phyloP scores from a whole-genome alignment of 169 alveolate genomes.

The Cyclospora cayetanensis region DNA sequence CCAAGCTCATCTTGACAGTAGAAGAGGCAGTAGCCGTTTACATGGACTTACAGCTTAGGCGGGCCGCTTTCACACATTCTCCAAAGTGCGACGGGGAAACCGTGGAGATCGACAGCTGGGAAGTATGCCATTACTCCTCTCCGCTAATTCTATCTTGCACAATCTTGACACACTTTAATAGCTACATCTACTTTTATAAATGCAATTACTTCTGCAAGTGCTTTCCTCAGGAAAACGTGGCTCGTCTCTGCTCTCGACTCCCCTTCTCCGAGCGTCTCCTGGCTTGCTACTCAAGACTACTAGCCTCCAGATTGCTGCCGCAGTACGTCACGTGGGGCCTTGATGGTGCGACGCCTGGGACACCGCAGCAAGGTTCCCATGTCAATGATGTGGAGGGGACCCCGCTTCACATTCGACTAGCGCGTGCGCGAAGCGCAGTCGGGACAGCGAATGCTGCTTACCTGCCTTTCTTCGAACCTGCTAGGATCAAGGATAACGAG shows the following conservation, averaged over 20 bases:
- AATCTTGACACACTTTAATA: too few relatives aligned
- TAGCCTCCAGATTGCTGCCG: slow-evolving; percentile 56
- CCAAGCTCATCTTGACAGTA: slow-evolving; percentile 12
- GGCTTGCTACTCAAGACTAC: slow-evolving; percentile 39
- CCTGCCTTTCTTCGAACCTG: slow-evolving; percentile 4
- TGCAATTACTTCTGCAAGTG: too few relatives aligned
- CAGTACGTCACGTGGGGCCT: slow-evolving; percentile 53
- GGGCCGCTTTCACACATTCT: slow-evolving; percentile 24
- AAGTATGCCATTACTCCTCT: slow-evolving; percentile 30
- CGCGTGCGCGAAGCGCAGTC: slow-evolving; percentile 55
- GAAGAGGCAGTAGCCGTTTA: slow-evolving; percentile 56
- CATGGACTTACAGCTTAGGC: slow-evolving; percentile 53
- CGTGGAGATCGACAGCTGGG: slow-evolving; percentile 15
- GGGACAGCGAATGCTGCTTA: slow-evolving; percentile 13
- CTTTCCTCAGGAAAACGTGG: slow-evolving; percentile 22
- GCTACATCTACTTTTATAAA: too few relatives aligned
- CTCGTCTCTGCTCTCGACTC: slow-evolving; percentile 41
- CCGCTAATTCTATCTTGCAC: too few relatives aligned
- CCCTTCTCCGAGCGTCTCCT: slow-evolving; percentile 50
- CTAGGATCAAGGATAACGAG: not conserved
- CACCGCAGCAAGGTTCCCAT: not conserved
- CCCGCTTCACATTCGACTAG: slow-evolving; percentile 41
- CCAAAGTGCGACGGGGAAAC: not conserved
- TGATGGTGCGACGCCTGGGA: not conserved
- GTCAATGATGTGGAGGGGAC: not conserved